Evolutionary conservation across 1,139 yeast species (phyloP), one percentile per base, ranked within the genome.

Genomic region (Taphrina deformans): DNA sequence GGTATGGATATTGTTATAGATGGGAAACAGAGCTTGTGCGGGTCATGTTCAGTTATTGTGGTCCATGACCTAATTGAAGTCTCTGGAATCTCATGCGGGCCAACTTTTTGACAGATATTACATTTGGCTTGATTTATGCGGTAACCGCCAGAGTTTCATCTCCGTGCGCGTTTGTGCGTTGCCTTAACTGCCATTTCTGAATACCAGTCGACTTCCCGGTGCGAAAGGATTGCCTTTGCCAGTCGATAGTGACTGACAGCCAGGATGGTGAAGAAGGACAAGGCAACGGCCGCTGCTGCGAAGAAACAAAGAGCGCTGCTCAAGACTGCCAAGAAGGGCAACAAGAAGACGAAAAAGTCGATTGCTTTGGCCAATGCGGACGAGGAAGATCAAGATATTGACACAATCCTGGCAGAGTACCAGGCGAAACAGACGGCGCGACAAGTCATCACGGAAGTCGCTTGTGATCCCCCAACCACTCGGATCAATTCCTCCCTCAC

Each of bases 331-430:
- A 71, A 74, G 4, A 91, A 89, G 75, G 80, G 81, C 71, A 89
- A 90, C 75, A 91, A 91, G 75, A 79, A 82, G 72, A 87, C 91
- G 44, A 86, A 85, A 72, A 90, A 90, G 73, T 77, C 80, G 31
- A 92, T 84, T 35, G 90, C 84, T 45, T 45, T 89, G 33, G 56
- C 56, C 12, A 38, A 59, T 48, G 55, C 55, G 3, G 63, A 85
- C 41, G 97, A 89, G 65, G 96, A 89, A 71, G 97, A 91, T 71
- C 82, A 87, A 69, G 97, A 90, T 73, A 85, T 93, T 66, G 98
- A 93, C 75, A 88, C 88, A 69, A 83, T 93, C 66, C 79, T 93
- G 66, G 89, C 85, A 45, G 88, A 87, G 70, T 87, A 86, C 38
- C 50, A 33, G 10, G 33, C 53, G 41, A 70, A 78, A 72, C 98